Evolutionary conservation across 768 basidiomycete genomes (phyloP), one percentile per base, ranked within the genome.

Genomic region (Udeniomyces megalosporus): DNA sequence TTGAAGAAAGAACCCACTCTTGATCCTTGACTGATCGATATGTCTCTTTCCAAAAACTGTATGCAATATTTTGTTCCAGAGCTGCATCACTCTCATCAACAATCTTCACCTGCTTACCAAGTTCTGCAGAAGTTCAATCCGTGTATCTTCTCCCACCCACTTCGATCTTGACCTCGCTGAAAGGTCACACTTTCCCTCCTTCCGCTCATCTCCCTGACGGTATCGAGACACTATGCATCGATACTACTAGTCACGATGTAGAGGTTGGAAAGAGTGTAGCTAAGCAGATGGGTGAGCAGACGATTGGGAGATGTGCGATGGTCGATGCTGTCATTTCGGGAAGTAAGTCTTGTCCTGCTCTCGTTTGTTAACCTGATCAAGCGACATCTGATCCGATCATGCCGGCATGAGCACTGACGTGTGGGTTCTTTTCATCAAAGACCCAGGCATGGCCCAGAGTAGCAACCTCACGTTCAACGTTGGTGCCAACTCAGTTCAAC

Each of bases 81-180:
- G 53, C 56, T 26, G 44, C 58, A 24, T 38, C 58, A 3, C 49
- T 61, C 15, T 62, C 59, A 24, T 62, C 61, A 15, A 58, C 57
- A 38, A 66, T 62, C 48, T 64, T 57, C 52, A 46, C 61, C n/a
- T 55, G 61, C 34, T 31, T 60, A 24, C 64, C 66, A 4, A 60
- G 65, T 7, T 65, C 53, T 17, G 66, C 61, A n/a, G 51, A 54
- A 4, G 65, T 66, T 15, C 55, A 60, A 45, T 32, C 68, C 61
- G 12, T 65, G 22, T 34, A 69, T 65, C 45, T 68, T 28, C 10
- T 66, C 60, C 48, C 68, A 31, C 24, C 60, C 45, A 34, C 60
- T 54, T 45, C 50, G n/a, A 54, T 66, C 61, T 35, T 55, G n/a
- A 45, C 67, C 60, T 56, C 66, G 58, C 65, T 69, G 62, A 44